Percentiles rank a stretch among this genome's conserved stretches.
phyloP scores from a whole-genome alignment of 257 asterid genomes.

The Fraxinus quadrangulata region DNA sequence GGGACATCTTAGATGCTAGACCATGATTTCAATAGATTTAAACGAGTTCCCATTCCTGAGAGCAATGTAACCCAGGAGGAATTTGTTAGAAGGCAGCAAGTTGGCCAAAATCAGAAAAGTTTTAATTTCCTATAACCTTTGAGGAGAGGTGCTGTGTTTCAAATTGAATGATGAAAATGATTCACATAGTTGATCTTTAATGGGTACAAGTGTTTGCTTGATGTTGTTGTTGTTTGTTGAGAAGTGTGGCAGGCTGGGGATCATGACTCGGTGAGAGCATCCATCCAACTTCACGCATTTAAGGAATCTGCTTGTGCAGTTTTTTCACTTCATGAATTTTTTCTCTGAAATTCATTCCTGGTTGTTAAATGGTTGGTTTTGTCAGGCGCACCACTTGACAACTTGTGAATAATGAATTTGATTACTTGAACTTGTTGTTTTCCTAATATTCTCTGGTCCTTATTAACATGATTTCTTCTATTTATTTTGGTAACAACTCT shows the following conservation, averaged over 20 bases:
- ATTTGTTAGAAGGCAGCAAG: background rate
- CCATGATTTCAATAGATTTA: background rate
- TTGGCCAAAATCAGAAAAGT: background rate
- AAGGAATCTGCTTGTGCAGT: background rate
- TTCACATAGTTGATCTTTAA: background rate
- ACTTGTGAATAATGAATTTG: background rate
- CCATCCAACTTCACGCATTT: background rate
- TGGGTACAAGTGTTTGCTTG: background rate
- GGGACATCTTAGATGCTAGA: background rate
- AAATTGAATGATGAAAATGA: background rate
- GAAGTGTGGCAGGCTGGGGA: background rate
- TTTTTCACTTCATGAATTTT: background rate
- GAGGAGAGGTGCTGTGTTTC: background rate
- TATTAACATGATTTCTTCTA: background rate
- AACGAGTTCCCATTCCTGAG: background rate
- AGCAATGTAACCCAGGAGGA: background rate
- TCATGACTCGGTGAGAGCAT: background rate
- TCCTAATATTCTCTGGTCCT: background rate
- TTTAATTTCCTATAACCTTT: background rate
- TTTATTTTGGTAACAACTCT: background rate
- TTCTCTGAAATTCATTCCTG: background rate
- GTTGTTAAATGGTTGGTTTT: background rate
- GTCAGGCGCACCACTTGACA: background rate
- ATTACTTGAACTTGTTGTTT: background rate
- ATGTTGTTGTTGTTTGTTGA: background rate